Base-by-base conservation (phyloP, 2,329 filamentous ascomycete genomes). In the Beauveria pseudobassiana region DNA sequence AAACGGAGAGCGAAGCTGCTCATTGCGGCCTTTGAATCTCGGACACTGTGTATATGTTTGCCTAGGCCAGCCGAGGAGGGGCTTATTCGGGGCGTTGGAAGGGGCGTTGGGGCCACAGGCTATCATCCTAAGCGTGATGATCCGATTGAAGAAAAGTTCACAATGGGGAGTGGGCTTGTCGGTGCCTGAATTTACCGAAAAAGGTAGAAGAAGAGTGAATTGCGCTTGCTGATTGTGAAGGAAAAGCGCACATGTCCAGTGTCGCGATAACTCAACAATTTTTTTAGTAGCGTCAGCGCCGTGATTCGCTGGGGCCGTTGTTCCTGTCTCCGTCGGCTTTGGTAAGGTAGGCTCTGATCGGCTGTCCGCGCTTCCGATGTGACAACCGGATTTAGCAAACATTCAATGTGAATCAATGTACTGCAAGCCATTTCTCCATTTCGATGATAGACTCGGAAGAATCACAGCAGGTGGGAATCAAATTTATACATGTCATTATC, bases 1-100 rank as follows among this genome's bases (percentile, higher is more conserved):
- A 70, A 73, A 70, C 68, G 64, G 73, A 72, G 64, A 73, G 66
- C 71, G 71, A 78, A 67, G 50, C 71, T 67, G 70, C 76, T 80
- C 79, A 81, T 81, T 63, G 67, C 67, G 67, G 65, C 57, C 62
- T 58, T 49, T 45, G 57, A 8, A 12, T 24, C 12, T 45, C 20
- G 55, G 14, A n/a, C 24, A 10, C 7, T 46, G 48, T 46, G 61
- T 42, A 12, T 38, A 38, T 30, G 34, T 40, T 43, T 22, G 46
- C 45, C 16, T 10, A 24, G 48, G 48, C 45, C 20, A 12, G 45
- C 45, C 45, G 20, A 24, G 20, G 10, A 14, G 45, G 20, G 20
- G 20, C 45, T 20, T 46, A 12, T 46, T 46, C 20, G 45, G n/a
- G 50, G 50, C 20, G 28, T 61, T 52, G 54, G 26, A 16, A 34